These are phyloP conservation scores for Furcasterigmium sp. DNA, from an alignment of 2,329 filamentous ascomycete genomes.

Conservation along the genomic window DNA sequence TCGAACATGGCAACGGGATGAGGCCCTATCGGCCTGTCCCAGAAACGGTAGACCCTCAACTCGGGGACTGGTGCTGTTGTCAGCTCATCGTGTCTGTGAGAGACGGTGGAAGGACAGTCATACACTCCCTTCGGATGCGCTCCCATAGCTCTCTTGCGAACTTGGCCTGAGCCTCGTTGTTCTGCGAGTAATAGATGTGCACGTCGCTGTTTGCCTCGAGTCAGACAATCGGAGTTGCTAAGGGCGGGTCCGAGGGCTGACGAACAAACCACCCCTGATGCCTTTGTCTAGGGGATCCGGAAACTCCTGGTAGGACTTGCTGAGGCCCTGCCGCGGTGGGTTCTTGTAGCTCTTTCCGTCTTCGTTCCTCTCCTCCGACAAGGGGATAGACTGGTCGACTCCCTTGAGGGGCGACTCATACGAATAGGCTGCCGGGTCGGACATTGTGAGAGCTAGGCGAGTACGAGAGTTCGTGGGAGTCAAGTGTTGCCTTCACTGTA, in stretches of 20 bases:
- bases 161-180: constrained; percentile 53
- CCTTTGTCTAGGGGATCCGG: constrained; percentile 61
- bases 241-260: constrained; percentile 12
- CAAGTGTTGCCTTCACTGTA: too few species aligned
- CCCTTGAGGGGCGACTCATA: constrained; percentile 54
- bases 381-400: constrained; percentile 49
- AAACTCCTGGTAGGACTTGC: constrained; percentile 67
- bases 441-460: too few species aligned
- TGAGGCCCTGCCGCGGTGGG: constrained; percentile 52
- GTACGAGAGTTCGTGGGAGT: too few species aligned
- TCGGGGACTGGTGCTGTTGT: constrained; percentile 62
- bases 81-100: neutral
- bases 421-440: constrained; percentile 34
- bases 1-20: constrained; percentile 89
- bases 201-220: constrained; percentile 53
- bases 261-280: constrained; percentile 65
- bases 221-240: neutral
- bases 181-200: constrained; percentile 77
- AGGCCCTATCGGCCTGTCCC: constrained; percentile 72
- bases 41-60: constrained; percentile 73
- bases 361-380: constrained; percentile 53
- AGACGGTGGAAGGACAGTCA: neutral
- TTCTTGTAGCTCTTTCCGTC: constrained; percentile 79
- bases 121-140: constrained; percentile 75
- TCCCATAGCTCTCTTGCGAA: constrained; percentile 73